phyloP scores from a whole-genome alignment of 2,329 filamentous ascomycete species.

The Beauveria sp. region DNA sequence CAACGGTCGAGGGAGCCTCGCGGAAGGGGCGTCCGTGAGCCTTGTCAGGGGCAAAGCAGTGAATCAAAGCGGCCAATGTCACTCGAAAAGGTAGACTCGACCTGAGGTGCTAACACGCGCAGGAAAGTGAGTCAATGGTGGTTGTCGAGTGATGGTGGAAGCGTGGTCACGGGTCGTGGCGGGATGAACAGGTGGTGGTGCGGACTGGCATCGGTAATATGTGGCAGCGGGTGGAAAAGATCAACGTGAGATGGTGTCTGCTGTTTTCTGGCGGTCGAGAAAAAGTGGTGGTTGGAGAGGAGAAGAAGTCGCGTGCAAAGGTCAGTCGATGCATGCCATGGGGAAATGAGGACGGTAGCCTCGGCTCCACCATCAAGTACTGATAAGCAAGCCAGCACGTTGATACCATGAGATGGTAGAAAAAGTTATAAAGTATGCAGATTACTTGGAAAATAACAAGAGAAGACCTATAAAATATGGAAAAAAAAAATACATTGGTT shows the following conservation, averaged over 20 bases:
- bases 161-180: conserved; percentile 3
- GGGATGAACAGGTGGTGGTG: background rate
- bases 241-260: background rate
- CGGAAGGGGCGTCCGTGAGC: background rate
- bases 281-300: no score
- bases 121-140: background rate
- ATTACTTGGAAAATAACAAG: no score
- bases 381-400: no score
- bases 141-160: background rate
- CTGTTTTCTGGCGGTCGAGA: no score
- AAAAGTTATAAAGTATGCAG: no score
- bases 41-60: background rate
- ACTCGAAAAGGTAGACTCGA: background rate
- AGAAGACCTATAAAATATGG: no score
- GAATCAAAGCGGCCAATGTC: background rate
- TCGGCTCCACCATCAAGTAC: no score
- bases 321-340: no score
- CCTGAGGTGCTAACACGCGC: background rate
- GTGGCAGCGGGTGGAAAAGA: background rate
- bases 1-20: background rate
- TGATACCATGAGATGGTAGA: no score
- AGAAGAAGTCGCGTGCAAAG: no score
- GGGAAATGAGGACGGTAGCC: no score
- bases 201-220: background rate
- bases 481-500: no score